These are phyloP conservation scores for Diaporthe helianthi DNA, from an alignment of 2,329 filamentous ascomycete species.

Conservation along the genomic window DNA sequence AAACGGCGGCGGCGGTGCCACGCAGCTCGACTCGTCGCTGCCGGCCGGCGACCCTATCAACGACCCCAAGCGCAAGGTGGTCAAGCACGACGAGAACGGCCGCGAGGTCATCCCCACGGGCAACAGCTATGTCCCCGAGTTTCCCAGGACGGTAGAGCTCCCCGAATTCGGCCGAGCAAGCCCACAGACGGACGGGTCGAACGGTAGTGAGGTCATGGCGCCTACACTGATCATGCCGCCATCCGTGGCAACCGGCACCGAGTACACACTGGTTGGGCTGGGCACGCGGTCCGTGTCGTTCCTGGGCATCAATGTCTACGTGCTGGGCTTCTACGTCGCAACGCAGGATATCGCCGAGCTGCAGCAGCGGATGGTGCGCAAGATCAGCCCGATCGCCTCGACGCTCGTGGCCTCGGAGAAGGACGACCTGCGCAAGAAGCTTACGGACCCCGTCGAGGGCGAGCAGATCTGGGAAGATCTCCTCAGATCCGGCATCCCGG, in stretches of 20 bases:
- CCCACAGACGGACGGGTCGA: constrained; percentile 3
- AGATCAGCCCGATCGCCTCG: constrained; percentile 78
- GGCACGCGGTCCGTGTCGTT: constrained; percentile 92
- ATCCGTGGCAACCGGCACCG: constrained; percentile 52
- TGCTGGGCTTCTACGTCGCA: constrained; percentile 90
- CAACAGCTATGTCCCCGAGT: constrained; percentile 78
- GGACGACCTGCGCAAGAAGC: constrained; percentile 69
- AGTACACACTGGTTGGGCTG: constrained; percentile 88
- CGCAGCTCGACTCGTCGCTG: constrained; percentile 52
- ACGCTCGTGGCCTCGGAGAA: constrained; percentile 86
- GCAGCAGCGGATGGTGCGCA: constrained; percentile 77
- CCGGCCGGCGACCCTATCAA: constrained; percentile 54
- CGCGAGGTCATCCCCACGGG: constrained; percentile 81
- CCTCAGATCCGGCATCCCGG: constrained; percentile 70
- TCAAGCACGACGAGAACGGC: constrained; percentile 72
- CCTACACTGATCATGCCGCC: constrained; percentile 40
- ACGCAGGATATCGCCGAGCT: constrained; percentile 82
- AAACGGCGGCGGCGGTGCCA: constrained; percentile 18
- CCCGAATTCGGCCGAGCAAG: constrained; percentile 48
- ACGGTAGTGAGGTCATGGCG: constrained; percentile 40
- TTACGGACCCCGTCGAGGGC: constrained; percentile 74
- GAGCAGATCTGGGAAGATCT: constrained; percentile 78
- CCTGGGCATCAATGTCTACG: constrained; percentile 89
- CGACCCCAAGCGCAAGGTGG: constrained; percentile 61
- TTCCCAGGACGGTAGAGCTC: constrained; percentile 76